Evolutionary conservation across 1,139 yeast genomes (phyloP).

Genomic region (Wickerhamiella infanticola): DNA sequence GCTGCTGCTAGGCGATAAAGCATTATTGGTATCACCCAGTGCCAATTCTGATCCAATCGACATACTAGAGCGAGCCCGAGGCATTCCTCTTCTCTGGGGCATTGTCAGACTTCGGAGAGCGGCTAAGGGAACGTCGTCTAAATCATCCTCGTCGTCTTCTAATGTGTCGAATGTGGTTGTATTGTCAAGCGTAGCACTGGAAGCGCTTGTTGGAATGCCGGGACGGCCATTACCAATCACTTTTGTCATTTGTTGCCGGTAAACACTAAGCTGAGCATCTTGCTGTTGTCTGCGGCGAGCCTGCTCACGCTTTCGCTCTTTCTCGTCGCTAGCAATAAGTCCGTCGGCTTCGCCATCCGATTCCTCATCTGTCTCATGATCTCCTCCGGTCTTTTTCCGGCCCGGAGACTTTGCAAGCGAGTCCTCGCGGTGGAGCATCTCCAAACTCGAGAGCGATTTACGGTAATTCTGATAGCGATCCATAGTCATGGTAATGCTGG

Average conservation of each 20-base stretch:
- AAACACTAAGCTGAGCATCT: constrained; percentile 27
- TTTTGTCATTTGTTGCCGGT: constrained; percentile 30
- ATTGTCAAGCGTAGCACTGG: constrained; percentile 7
- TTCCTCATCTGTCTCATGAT: constrained; percentile 9
- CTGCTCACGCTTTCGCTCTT: constrained; percentile 13
- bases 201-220: constrained; percentile 2
- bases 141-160: constrained; percentile 23
- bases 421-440: constrained; percentile 10
- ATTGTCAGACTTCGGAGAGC: constrained; percentile 28
- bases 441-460: constrained; percentile 12
- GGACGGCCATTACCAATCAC: constrained; percentile 23
- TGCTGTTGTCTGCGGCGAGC: constrained; percentile 24
- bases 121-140: constrained; percentile 29
- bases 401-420: constrained; percentile 1
- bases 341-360: constrained; percentile 11
- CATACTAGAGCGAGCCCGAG: neutral
- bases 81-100: constrained; percentile 16
- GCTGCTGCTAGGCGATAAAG: neutral
- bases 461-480: constrained; percentile 24
- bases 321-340: constrained; percentile 5
- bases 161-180: constrained; percentile 9
- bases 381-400: constrained; percentile 6
- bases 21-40: neutral
- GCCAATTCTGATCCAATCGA: neutral
- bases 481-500: constrained; percentile 22